Conservation (phyloP, 805 yeast genomes). For the Lachancea quebecensis region DNA sequence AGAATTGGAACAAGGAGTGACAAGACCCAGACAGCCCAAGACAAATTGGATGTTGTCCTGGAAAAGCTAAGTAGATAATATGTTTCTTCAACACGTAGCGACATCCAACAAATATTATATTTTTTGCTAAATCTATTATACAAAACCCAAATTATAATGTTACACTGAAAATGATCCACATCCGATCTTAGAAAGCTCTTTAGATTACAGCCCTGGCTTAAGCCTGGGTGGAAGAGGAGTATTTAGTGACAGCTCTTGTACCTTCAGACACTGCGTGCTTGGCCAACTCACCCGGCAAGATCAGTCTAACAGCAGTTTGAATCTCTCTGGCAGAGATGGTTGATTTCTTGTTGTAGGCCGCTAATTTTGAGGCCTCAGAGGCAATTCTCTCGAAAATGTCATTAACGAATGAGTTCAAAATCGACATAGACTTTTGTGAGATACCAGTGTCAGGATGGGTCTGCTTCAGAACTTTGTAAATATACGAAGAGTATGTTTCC, state of each 20-base stretch:
- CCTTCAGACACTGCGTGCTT: constrained; percentile 96
- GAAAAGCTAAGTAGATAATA: constrained; percentile 35
- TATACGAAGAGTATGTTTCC: constrained; percentile 93
- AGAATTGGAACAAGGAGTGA: constrained; percentile 82
- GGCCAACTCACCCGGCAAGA: constrained; percentile 93
- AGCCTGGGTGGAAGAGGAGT: constrained; percentile 51
- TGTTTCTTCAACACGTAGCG: background rate
- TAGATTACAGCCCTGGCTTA: constrained; percentile 2
- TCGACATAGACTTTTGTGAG: constrained; percentile 93
- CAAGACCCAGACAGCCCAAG: constrained; percentile 63
- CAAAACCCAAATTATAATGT: constrained; percentile 9
- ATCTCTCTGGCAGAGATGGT: constrained; percentile 94
- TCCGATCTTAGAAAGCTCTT: constrained; percentile 1
- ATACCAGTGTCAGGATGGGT: constrained; percentile 98
- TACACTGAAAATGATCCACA: constrained; percentile 6
- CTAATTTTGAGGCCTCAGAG: constrained; percentile 89
- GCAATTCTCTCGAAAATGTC: constrained; percentile 95
- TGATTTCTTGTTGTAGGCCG: constrained; percentile 94
- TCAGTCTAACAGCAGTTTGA: constrained; percentile 92
- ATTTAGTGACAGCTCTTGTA: constrained; percentile 91
- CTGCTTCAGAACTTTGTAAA: constrained; percentile 93
- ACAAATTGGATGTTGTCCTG: constrained; percentile 61
- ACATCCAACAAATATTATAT: background rate
- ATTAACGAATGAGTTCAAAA: constrained; percentile 93
- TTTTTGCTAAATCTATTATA: constrained; percentile 8